These are phyloP conservation scores for Eleusine coracana DNA, from an alignment of 176 grass and related monocot genomes.

Conservation along the genomic window DNA sequence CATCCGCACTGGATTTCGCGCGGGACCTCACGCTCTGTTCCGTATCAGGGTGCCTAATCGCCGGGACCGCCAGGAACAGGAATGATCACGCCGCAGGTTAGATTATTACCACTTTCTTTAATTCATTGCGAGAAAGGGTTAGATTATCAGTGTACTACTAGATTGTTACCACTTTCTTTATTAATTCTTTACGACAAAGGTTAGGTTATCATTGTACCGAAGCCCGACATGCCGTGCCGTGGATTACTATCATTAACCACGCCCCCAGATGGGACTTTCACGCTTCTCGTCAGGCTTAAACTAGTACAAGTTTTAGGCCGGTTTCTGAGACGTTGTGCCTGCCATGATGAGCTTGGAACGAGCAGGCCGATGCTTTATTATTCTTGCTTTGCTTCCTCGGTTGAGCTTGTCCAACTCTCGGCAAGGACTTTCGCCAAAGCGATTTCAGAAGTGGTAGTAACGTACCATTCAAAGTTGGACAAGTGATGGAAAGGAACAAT, in stretches of 20 bases:
- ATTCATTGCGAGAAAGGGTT: no score
- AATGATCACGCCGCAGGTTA: neutral
- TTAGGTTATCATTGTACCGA: neutral
- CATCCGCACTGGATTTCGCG: neutral
- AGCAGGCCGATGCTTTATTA: neutral
- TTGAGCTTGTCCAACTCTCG: neutral
- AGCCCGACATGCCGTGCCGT: slow-evolving; percentile 13
- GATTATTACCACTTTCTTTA: no score
- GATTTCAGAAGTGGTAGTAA: neutral
- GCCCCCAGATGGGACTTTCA: no score
- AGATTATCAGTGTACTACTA: no score
- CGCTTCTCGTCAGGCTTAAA: neutral
- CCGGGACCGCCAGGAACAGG: neutral
- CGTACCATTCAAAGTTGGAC: neutral
- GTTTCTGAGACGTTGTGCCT: neutral
- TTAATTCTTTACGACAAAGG: neutral
- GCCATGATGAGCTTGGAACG: slow-evolving; percentile 7
- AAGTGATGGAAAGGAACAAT: neutral
- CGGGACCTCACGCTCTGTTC: slow-evolving; percentile 20
- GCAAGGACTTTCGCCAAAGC: neutral
- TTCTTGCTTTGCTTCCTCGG: neutral
- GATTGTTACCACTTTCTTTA: no score
- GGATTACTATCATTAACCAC: neutral
- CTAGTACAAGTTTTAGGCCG: neutral
- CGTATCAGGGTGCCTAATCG: slow-evolving; percentile 22